Percentiles rank a stretch among this genome's conserved stretches.
phyloP scores from a whole-genome alignment of 768 basidiomycete species.

The Leccinum subtestaceum region DNA sequence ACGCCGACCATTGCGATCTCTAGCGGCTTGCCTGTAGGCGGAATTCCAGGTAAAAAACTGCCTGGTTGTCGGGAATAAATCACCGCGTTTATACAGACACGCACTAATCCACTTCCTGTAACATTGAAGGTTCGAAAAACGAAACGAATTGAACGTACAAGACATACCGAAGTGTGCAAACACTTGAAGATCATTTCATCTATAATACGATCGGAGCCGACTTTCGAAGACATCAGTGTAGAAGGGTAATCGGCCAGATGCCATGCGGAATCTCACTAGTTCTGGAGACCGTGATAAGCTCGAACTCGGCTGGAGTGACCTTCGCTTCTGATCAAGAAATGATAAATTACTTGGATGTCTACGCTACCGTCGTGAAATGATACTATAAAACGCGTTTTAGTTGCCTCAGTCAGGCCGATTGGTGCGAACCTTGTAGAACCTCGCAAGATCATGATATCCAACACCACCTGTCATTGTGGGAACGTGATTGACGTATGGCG shows the following conservation, averaged over 20 bases:
- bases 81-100: slow-evolving; percentile 6
- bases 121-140: background rate
- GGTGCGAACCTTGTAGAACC: slow-evolving; percentile 42
- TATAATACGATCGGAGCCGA: slow-evolving; percentile 43
- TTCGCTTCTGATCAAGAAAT: slow-evolving; percentile 12
- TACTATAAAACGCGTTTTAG: slow-evolving; percentile 27
- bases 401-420: background rate
- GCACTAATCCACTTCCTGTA: slow-evolving; percentile 42
- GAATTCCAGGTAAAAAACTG: slow-evolving; percentile 34
- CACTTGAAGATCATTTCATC: slow-evolving; percentile 49
- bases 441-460: slow-evolving; percentile 39
- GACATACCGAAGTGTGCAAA: slow-evolving; percentile 36
- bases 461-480: slow-evolving; percentile 49
- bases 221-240: slow-evolving; percentile 11
- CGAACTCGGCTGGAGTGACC: slow-evolving; percentile 42
- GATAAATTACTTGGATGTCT: background rate
- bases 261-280: slow-evolving; percentile 30
- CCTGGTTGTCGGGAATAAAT: slow-evolving; percentile 2
- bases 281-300: slow-evolving; percentile 41
- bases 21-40: slow-evolving; percentile 38
- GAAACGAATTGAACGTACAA: background rate
- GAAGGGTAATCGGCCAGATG: background rate
- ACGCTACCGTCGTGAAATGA: slow-evolving; percentile 35
- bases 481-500: slow-evolving; percentile 42
- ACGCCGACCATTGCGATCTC: slow-evolving; percentile 44